Base-by-base conservation (phyloP, 768 basidiomycete genomes). In the Boletus fagicola region DNA sequence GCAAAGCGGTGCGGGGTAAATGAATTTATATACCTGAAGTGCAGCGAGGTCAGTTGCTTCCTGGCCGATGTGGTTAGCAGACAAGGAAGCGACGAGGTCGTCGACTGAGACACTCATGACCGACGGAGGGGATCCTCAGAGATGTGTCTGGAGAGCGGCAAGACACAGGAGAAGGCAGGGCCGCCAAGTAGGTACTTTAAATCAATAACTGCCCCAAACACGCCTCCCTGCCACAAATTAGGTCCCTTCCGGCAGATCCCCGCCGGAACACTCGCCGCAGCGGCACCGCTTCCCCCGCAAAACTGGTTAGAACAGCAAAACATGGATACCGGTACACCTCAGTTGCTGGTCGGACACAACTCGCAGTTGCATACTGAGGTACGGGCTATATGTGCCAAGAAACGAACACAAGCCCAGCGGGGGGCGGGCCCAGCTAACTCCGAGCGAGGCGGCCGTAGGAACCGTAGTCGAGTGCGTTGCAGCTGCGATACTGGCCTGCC, bases 1-100 rank as follows among this genome's bases (percentile, higher is more conserved):
- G 45, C n/a, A 16, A 53, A 43, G 62, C 44, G 30, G 30, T 68
- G 62, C 22, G 58, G 64, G 60, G 56, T 58, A 63, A 53, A 57
- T 56, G 53, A 53, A 48, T 35, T 11, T 15, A 51, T 57, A 26
- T 62, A 81, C 80, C 75, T 81, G 78, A 15, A 81, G 74, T 26
- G 75, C 68, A 47, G 77, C 77, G 58, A 81, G 72, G 69, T 81
- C 81, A 15, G 75, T 72, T n/a, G 79, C 78, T 62, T 81, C 80
- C 62, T 81, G 81, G 57, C 79, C 79, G 65, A 81, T 79, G 74
- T 81, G 80, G 66, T 73, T 78, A 2, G 75, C 63, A 43, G 69
- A 73, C 63, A 81, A 60, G 12, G 79, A 80, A 22, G 79, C 73
- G 52, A 81, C 75, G 64, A 81, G 81, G 72, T 81, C 80, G 66